phyloP scores from a whole-genome alignment of 805 yeast genomes.

The Metschnikowia lochheadii region DNA sequence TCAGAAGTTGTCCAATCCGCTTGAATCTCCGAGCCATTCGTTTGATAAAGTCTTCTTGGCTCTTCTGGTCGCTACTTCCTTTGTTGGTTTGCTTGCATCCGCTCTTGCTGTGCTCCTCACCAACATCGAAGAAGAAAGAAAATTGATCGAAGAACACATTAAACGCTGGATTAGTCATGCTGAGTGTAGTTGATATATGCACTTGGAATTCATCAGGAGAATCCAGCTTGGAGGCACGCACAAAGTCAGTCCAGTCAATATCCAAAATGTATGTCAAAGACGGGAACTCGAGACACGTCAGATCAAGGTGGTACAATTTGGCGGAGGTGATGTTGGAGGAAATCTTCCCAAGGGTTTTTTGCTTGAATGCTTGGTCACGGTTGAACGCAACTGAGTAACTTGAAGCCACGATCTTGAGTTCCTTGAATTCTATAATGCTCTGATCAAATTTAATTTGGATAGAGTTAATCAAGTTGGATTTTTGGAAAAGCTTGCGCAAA shows the following conservation, averaged over 20 bases:
- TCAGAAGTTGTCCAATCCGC: conserved; percentile 8
- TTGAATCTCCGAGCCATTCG: conserved; percentile 1
- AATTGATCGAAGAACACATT: conserved; percentile 38
- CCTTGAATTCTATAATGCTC: conserved; percentile 12
- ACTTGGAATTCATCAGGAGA: conserved; percentile 10
- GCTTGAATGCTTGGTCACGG: conserved; percentile 13
- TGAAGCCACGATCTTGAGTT: conserved; percentile 11
- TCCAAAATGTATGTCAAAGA: conserved; percentile 26
- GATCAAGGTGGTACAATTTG: conserved; percentile 25
- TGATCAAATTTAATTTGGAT: conserved; percentile 18
- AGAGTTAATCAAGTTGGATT: conserved; percentile 9
- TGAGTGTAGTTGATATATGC: conserved; percentile 19
- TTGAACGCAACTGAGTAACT: conserved; percentile 12
- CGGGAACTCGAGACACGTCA: conserved; percentile 33
- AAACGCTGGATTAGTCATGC: conserved; percentile 32
- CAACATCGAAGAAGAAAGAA: conserved; percentile 14
- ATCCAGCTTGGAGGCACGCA: conserved; percentile 16
- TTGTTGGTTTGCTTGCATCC: background rate
- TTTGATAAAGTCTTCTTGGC: background rate
- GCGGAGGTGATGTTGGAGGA: conserved; percentile 27
- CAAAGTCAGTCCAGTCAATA: conserved; percentile 22
- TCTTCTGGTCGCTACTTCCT: background rate
- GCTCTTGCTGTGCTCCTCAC: background rate
- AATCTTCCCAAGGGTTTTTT: conserved; percentile 12
- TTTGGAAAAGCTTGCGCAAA: conserved; percentile 5